Evolutionary conservation across 345 rosid genomes (phyloP).

Genomic region (Corchorus olitorius): DNA sequence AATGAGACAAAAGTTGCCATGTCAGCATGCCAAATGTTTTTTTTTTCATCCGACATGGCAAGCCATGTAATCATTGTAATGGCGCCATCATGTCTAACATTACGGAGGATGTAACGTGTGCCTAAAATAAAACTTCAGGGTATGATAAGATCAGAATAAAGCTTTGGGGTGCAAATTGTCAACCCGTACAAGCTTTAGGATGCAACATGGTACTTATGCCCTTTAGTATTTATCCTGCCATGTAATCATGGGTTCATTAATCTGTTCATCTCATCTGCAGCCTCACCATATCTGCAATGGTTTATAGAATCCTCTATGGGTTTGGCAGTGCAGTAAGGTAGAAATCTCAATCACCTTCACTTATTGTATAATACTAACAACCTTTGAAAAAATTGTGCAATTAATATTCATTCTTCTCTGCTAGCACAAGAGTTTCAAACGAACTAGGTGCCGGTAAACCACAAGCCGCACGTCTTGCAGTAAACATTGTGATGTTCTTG

Average conservation of each 20-base stretch:
- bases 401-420: background rate
- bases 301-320: constrained; percentile 41
- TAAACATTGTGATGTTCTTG: constrained; percentile 20
- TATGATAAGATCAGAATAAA: too few relatives aligned
- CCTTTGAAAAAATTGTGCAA: background rate
- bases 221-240: background rate
- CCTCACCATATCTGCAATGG: constrained; percentile 32
- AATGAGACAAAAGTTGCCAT: too few relatives aligned
- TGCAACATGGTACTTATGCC: too few relatives aligned
- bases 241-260: background rate
- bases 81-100: too few relatives aligned
- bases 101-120: too few relatives aligned
- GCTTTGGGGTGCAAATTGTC: too few relatives aligned
- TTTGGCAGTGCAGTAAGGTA: constrained; percentile 43
- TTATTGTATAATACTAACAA: too few relatives aligned
- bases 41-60: too few relatives aligned
- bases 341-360: background rate
- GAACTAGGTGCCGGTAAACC: constrained; percentile 40
- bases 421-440: constrained; percentile 43
- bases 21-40: too few relatives aligned
- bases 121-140: too few relatives aligned
- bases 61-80: too few relatives aligned
- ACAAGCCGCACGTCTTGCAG: constrained; percentile 26
- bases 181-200: too few relatives aligned
- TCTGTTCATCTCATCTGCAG: constrained; percentile 19